Conservation (phyloP, 2,329 filamentous ascomycete genomes). For the Talaromyces atroroseus region DNA sequence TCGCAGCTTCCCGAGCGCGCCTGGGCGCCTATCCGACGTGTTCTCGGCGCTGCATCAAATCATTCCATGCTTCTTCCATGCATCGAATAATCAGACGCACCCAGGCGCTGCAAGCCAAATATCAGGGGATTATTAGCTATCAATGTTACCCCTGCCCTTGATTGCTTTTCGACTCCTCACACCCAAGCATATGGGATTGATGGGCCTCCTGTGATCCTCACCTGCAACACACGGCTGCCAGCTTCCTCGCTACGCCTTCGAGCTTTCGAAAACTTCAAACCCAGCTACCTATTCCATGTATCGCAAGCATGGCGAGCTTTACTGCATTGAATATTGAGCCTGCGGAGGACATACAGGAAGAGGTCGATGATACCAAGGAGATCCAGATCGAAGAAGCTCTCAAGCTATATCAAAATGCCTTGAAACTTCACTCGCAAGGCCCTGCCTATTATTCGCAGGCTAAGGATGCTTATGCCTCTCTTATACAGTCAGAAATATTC, state of each 20-base stretch:
- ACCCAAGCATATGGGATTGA: neutral
- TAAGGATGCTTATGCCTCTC: slow-evolving; percentile 69
- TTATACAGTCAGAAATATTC: slow-evolving; percentile 93
- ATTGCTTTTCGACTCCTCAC: neutral
- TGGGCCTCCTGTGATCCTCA: neutral
- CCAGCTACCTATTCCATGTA: slow-evolving; percentile 4
- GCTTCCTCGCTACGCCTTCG: neutral
- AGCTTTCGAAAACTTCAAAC: neutral
- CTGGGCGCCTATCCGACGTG: neutral
- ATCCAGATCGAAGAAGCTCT: slow-evolving; percentile 95
- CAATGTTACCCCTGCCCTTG: neutral
- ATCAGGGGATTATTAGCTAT: no score
- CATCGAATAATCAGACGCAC: neutral
- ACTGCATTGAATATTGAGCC: slow-evolving; percentile 89
- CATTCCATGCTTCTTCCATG: neutral
- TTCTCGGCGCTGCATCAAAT: neutral
- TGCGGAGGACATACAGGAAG: slow-evolving; percentile 83
- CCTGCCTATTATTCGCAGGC: slow-evolving; percentile 70
- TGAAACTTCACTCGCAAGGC: slow-evolving; percentile 88
- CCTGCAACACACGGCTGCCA: neutral
- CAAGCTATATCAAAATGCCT: slow-evolving; percentile 84
- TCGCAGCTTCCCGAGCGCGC: neutral
- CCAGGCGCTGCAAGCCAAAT: neutral
- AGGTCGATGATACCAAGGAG: slow-evolving; percentile 91
- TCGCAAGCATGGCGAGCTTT: slow-evolving; percentile 55